phyloP scores from a whole-genome alignment of 495 filamentous ascomycete species.

The Diplogelasinospora grovesii region DNA sequence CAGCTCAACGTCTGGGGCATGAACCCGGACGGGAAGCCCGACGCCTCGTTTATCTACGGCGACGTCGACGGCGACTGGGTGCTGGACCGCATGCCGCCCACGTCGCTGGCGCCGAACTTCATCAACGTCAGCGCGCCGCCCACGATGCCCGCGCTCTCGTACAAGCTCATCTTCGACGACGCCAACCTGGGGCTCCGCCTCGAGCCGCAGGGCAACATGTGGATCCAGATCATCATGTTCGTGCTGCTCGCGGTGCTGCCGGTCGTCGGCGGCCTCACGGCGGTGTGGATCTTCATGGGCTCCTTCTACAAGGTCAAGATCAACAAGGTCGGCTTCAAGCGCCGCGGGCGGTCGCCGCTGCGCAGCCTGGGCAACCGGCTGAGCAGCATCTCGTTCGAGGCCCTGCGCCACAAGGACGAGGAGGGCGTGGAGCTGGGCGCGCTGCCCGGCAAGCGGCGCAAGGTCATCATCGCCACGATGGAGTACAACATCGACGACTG shows the following conservation, averaged over 20 bases:
- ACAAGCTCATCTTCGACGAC: conserved; percentile 56
- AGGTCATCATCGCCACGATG: conserved; percentile 54
- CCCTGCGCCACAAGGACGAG: conserved; percentile 47
- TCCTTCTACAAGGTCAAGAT: conserved; percentile 53
- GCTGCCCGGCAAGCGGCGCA: conserved; percentile 43
- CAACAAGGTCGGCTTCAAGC: conserved; percentile 53
- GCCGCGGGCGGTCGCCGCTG: conserved; percentile 22
- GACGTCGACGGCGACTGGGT: conserved; percentile 55
- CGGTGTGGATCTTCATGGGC: conserved; percentile 55
- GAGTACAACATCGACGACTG: conserved; percentile 68
- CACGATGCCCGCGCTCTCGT: conserved; percentile 47
- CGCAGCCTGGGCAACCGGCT: conserved; percentile 15
- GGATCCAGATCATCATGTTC: conserved; percentile 51
- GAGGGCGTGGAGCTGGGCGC: conserved; percentile 26
- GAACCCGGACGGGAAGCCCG: conserved; percentile 51
- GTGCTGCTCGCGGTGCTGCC: conserved; percentile 40
- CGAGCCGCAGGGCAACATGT: conserved; percentile 48
- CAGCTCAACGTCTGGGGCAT: conserved; percentile 55
- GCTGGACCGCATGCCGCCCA: conserved; percentile 55
- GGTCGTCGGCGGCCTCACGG: conserved; percentile 47
- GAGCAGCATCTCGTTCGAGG: conserved; percentile 18
- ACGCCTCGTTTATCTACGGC: conserved; percentile 51
- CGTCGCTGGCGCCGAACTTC: conserved; percentile 42
- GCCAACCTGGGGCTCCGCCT: conserved; percentile 38
- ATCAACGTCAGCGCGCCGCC: conserved; percentile 54